Percentiles rank a stretch among this genome's conserved stretches.
phyloP scores from a whole-genome alignment of 1,139 yeast genomes.

The Spathaspora sp. region DNA sequence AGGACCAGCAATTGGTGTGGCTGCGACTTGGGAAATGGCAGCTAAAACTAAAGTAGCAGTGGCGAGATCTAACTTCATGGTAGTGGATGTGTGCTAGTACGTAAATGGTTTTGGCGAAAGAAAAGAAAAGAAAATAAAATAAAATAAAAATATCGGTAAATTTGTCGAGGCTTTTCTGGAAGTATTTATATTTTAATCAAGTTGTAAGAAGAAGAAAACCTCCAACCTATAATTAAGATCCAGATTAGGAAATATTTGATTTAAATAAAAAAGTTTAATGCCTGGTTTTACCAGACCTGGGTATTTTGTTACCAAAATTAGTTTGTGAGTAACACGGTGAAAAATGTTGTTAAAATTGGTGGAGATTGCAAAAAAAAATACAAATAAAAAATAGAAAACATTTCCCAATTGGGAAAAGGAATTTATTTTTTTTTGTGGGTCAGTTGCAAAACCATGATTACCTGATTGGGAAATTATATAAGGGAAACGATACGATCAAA shows the following conservation, averaged over 20 bases:
- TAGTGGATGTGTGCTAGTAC: not conserved
- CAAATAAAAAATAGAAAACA: no score
- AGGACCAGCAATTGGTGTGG: slow-evolving; percentile 32
- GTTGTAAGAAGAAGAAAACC: not conserved
- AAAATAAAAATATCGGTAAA: not conserved
- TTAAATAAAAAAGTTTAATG: not conserved
- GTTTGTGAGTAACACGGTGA: not conserved
- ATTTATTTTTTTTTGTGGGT: not conserved
- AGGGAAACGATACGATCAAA: not conserved
- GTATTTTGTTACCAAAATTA: not conserved
- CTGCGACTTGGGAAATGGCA: slow-evolving; percentile 28
- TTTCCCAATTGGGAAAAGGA: not conserved
- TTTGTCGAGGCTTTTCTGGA: not conserved
- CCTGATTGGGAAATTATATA: not conserved
- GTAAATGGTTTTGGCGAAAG: no score
- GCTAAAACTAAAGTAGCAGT: slow-evolving; percentile 36
- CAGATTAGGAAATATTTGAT: not conserved
- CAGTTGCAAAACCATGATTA: not conserved
- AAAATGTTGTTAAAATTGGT: not conserved
- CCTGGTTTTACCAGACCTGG: not conserved
- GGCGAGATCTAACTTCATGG: slow-evolving; percentile 33
- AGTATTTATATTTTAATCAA: slow-evolving; percentile 1
- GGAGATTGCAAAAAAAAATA: not conserved
- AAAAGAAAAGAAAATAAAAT: no score
- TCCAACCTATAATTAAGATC: not conserved